Percentiles rank a stretch among this genome's conserved stretches.
These are phyloP conservation scores for Phytophthora cryptogea DNA, from an alignment of 352 stramenopile species.

Conservation along the genomic window DNA sequence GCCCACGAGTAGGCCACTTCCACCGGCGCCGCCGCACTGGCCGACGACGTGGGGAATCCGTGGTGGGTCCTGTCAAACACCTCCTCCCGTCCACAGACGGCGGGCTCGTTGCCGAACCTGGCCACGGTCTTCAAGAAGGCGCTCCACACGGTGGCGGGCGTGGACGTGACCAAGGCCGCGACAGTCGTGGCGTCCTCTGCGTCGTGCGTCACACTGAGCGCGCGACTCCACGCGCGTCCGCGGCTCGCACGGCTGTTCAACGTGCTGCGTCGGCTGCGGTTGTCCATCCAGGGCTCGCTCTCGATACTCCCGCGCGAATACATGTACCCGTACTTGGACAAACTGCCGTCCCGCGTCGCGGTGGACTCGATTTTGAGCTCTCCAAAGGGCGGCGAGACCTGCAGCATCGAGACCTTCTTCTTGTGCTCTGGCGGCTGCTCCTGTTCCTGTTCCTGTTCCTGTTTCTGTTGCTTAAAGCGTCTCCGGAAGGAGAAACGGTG, in stretches of 20 bases:
- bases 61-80: constrained; percentile 1
- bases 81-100: constrained; percentile 30
- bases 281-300: constrained; percentile 11
- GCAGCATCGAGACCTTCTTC: constrained; percentile 6
- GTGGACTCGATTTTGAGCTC: constrained; percentile 41
- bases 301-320: constrained; percentile 38
- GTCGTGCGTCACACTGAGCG: constrained; percentile 31
- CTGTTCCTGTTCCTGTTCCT: background rate
- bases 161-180: constrained; percentile 22
- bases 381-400: constrained; percentile 15
- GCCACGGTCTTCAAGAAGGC: constrained; percentile 39
- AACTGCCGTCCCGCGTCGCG: constrained; percentile 4
- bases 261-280: constrained; percentile 13
- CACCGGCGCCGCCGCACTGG: background rate
- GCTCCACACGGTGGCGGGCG: constrained; percentile 27
- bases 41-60: constrained; percentile 1
- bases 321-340: constrained; percentile 43
- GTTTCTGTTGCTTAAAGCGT: background rate
- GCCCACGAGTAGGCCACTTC: constrained; percentile 33
- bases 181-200: constrained; percentile 20
- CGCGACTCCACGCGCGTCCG: constrained; percentile 29
- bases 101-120: constrained; percentile 21
- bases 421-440: constrained; percentile 2
- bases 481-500: constrained; percentile 8
- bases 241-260: constrained; percentile 13